These are phyloP conservation scores for Dioscorea alata DNA, from an alignment of 106 monocot genomes.

Conservation along the genomic window DNA sequence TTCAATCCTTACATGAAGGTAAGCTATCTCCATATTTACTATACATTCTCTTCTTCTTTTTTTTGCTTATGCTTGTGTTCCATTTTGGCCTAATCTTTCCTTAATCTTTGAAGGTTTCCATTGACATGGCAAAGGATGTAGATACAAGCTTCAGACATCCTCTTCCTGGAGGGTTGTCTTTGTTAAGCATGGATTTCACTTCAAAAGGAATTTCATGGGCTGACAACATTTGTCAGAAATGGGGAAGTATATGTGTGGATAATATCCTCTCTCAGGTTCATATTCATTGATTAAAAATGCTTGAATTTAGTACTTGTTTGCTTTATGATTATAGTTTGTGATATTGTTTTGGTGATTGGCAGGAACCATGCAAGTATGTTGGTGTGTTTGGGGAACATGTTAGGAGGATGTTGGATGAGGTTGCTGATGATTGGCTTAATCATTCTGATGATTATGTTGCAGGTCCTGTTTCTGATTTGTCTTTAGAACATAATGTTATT, in stretches of 20 bases:
- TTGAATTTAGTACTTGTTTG: neutral
- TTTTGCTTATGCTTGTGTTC: neutral
- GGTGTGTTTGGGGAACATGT: constrained; percentile 17
- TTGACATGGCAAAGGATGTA: neutral
- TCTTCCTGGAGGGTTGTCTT: neutral
- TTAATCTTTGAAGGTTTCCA: neutral
- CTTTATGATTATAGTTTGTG: neutral
- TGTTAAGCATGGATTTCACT: constrained; percentile 13
- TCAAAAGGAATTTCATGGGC: constrained; percentile 10
- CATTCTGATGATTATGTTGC: neutral
- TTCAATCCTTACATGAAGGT: neutral
- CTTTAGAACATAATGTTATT: constrained; percentile 10
- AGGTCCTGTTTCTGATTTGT: constrained; percentile 9
- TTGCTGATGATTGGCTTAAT: constrained; percentile 24
- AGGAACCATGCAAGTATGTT: constrained; percentile 25
- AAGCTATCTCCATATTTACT: neutral
- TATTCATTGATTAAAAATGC: neutral
- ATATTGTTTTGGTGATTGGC: neutral
- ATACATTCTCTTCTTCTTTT: neutral
- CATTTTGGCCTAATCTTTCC: neutral
- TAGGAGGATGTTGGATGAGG: constrained; percentile 23
- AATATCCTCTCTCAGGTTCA: constrained; percentile 16
- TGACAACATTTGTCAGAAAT: constrained; percentile 11
- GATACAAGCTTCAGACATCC: neutral
- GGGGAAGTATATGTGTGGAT: neutral